Evolutionary conservation across 208 protist genomes (phyloP).

Genomic region (Leishmania arabica): DNA sequence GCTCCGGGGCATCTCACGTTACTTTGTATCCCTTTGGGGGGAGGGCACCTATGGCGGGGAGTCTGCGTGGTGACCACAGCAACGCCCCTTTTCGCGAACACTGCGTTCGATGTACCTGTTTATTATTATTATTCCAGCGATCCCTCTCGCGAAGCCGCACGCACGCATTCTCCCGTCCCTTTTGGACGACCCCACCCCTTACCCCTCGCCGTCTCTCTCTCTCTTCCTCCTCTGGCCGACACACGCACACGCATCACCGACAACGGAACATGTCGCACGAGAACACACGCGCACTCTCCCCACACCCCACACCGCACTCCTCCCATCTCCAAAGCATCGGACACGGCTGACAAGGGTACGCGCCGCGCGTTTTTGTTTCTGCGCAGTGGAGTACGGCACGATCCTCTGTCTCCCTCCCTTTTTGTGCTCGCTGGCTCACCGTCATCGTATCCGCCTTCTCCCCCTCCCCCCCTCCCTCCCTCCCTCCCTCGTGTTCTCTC

Average conservation of each 20-base stretch:
- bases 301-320: no score
- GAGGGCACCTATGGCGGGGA: neutral
- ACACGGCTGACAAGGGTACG: neutral
- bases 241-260: neutral
- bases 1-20: neutral
- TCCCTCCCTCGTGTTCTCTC: neutral
- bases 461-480: no score
- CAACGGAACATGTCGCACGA: neutral
- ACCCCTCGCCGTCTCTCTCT: neutral
- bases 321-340: neutral
- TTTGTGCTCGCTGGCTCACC: neutral
- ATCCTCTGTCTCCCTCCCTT: neutral
- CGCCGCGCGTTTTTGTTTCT: neutral
- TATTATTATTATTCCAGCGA: neutral
- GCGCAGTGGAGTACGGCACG: neutral
- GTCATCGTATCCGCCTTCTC: neutral
- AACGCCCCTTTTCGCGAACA: neutral
- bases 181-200: neutral
- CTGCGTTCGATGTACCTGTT: neutral
- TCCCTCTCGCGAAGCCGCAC: neutral
- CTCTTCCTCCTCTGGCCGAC: neutral
- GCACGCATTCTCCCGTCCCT: neutral
- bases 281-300: neutral
- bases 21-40: neutral
- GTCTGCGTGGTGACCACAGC: neutral